Conservation (phyloP, 108 stramenopile species). For the Skeletonema marinoi region DNA sequence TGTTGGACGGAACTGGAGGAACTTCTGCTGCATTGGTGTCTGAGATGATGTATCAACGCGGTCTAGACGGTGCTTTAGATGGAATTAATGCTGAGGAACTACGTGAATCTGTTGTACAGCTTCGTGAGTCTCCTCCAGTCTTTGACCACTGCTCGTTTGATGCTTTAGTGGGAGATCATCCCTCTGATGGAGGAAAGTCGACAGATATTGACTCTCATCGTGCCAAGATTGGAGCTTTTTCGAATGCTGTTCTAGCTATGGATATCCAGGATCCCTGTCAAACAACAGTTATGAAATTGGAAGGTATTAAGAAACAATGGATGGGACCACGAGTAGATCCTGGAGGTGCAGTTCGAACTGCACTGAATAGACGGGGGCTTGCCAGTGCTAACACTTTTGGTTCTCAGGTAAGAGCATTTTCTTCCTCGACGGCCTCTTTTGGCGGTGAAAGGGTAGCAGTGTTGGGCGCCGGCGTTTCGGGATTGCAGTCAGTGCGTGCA, state of each 20-base stretch:
- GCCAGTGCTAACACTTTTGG: not conserved
- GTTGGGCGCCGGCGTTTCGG: slow-evolving; percentile 40
- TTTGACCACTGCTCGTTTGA: slow-evolving; percentile 50
- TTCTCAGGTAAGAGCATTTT: slow-evolving; percentile 5
- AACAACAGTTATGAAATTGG: slow-evolving; percentile 32
- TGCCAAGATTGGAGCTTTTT: slow-evolving; percentile 25
- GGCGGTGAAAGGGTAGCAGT: slow-evolving; percentile 23
- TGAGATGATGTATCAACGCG: slow-evolving; percentile 6
- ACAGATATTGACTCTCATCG: slow-evolving; percentile 4
- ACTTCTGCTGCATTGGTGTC: slow-evolving; percentile 3
- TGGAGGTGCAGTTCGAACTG: slow-evolving; percentile 13
- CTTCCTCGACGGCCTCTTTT: slow-evolving; percentile 1
- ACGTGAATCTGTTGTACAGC: not conserved
- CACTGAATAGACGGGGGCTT: not conserved
- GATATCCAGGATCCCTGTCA: slow-evolving; percentile 30
- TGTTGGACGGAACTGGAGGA: not conserved
- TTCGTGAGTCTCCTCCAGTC: slow-evolving; percentile 14
- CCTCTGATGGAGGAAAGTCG: not conserved
- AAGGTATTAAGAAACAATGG: slow-evolving; percentile 26
- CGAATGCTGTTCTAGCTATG: slow-evolving; percentile 21
- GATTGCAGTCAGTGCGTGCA: slow-evolving; percentile 33
- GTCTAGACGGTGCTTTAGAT: not conserved
- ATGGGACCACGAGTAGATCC: slow-evolving; percentile 8
- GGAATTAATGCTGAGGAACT: not conserved
- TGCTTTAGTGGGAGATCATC: slow-evolving; percentile 5